Conservation (phyloP, 2,329 filamentous ascomycete genomes). For the Venturia aucupariae region DNA sequence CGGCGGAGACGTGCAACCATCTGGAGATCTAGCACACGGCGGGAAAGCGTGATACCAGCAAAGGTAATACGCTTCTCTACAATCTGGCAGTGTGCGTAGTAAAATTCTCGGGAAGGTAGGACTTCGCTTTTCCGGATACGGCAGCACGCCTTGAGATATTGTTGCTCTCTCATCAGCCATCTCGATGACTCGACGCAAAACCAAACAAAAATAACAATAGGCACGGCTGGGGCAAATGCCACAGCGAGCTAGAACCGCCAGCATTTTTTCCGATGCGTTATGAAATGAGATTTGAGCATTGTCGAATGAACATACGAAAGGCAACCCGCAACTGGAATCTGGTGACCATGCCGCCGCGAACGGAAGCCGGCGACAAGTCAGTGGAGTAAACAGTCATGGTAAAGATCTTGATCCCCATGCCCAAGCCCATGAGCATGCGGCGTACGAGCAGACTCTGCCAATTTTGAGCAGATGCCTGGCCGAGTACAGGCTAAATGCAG, state of each 20-base stretch:
- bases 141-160: slow-evolving; percentile 21
- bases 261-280: slow-evolving; percentile 20
- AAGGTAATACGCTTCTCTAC: slow-evolving; percentile 18
- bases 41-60: slow-evolving; percentile 15
- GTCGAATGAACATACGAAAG: slow-evolving; percentile 35
- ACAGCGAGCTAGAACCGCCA: slow-evolving; percentile 25
- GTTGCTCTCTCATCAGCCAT: slow-evolving; percentile 32
- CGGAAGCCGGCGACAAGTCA: slow-evolving; percentile 5
- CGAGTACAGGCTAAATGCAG: not conserved
- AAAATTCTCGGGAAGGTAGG: slow-evolving; percentile 33
- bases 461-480: not conserved
- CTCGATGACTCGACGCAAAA: slow-evolving; percentile 16
- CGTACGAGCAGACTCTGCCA: slow-evolving; percentile 2
- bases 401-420: not conserved
- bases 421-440: slow-evolving; percentile 2
- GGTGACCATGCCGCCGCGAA: slow-evolving; percentile 59
- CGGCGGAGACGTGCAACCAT: slow-evolving; percentile 30
- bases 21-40: slow-evolving; percentile 19
- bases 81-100: slow-evolving; percentile 16
- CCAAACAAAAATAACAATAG: not conserved
- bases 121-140: slow-evolving; percentile 27
- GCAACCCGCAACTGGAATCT: slow-evolving; percentile 61
- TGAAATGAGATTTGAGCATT: slow-evolving; percentile 31
- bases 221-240: slow-evolving; percentile 15
- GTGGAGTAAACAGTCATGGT: slow-evolving; percentile 10